Evolutionary conservation across 805 yeast genomes (phyloP), one percentile per base, ranked within the genome.

Genomic region (Sungouiozyma intestinalis): DNA sequence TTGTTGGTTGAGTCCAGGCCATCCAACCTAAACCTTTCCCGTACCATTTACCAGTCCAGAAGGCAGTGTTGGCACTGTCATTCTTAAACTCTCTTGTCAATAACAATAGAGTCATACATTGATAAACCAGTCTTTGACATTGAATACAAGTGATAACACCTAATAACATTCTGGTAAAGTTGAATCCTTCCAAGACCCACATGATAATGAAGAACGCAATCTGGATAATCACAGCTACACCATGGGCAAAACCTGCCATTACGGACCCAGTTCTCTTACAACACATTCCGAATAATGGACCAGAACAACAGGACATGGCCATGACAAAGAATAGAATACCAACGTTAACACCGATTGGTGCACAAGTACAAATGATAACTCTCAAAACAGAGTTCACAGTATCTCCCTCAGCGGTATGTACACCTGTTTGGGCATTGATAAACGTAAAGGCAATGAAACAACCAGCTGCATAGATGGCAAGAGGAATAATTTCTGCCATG

Each of bases 31-130:
- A 68, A 59, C 95, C 92, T 46, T 85, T 73, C 45, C 94, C 92
- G 65, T 88, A 87, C 99, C 99, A 92, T 68, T 87, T 88, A 74
- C 99, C 99, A 45, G 95, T 85, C 99, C 99, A 92, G 94, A 94
- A 92, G 21, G 98, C 97, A 54, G 94, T 83, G 71, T 92, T 92
- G 32, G 97, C 73, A 60, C 81, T 85, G 67, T 90, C 97, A 56
- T 84, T 85, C 79, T 86, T 86, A 73, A 87, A 87, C 70, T 92
- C 99, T 72, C 98, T 80, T 41, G 97, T 85, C 60, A 94, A 72
- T 65, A 80, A 69, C 51, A 77, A 65, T 41, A 81, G 69, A 9
- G 95, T 85, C 72, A 92, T 71, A 55, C 81, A 62, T 72, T 87
- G 87, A 76, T 90, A 84, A 52, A 92, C 63, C 41, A 83, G 67